phyloP scores from a whole-genome alignment of 306 rosid species.

The Notholithocarpus densiflorus region DNA sequence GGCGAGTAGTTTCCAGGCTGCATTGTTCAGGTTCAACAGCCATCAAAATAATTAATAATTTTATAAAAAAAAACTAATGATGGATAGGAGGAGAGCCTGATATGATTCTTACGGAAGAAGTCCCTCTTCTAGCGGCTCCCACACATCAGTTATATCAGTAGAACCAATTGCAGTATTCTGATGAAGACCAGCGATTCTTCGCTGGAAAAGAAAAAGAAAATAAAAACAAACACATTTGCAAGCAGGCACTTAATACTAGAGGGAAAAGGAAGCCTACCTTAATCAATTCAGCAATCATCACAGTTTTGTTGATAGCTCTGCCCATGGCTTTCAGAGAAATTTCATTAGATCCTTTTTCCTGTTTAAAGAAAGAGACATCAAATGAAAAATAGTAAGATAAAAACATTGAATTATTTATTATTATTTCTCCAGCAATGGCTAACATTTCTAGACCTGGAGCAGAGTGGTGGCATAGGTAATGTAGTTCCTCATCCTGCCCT shows the following conservation, averaged over 20 bases:
- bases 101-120: slow-evolving; percentile 19
- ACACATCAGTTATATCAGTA: slow-evolving; percentile 26
- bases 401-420: no score
- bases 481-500: slow-evolving; percentile 33
- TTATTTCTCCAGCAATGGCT: no score
- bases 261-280: slow-evolving; percentile 23
- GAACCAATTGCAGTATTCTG: slow-evolving; percentile 23
- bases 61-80: no score
- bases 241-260: not conserved
- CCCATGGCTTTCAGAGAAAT: slow-evolving; percentile 91
- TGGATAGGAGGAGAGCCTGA: not conserved
- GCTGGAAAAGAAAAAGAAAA: not conserved
- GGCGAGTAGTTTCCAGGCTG: slow-evolving; percentile 34
- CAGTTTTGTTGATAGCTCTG: slow-evolving; percentile 87
- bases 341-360: slow-evolving; percentile 79
- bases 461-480: slow-evolving; percentile 28
- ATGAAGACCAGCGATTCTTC: slow-evolving; percentile 27
- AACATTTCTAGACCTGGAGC: slow-evolving; percentile 16
- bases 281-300: slow-evolving; percentile 69
- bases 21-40: not conserved
- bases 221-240: not conserved
- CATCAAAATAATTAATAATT: not conserved
- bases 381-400: no score
- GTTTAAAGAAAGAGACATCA: not conserved
- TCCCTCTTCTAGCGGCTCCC: slow-evolving; percentile 33